phyloP scores from a whole-genome alignment of 2,329 filamentous ascomycete genomes.

The Aspergillus bombycis region DNA sequence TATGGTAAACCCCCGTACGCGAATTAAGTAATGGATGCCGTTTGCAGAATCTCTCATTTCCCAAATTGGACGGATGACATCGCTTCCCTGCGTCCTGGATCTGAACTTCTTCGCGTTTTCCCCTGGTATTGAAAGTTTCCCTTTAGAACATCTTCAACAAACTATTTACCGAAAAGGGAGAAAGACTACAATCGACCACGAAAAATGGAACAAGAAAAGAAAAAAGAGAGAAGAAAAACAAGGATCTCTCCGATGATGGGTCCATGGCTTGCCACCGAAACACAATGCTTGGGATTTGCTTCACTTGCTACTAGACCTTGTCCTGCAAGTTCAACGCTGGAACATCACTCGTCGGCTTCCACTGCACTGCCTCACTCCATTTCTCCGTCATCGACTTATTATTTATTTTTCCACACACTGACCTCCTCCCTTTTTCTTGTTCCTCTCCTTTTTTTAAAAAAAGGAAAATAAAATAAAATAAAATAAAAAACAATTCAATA shows the following conservation, averaged over 20 bases:
- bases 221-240: slow-evolving; percentile 1
- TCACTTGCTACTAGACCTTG: slow-evolving; percentile 9
- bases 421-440: slow-evolving; percentile 1
- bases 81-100: neutral
- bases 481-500: neutral
- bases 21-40: slow-evolving; percentile 3
- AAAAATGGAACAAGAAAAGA: neutral
- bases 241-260: neutral
- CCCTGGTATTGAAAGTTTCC: neutral
- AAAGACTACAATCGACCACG: neutral
- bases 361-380: slow-evolving; percentile 38
- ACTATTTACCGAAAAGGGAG: neutral
- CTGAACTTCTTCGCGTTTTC: neutral
- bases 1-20: neutral
- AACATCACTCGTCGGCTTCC: slow-evolving; percentile 23
- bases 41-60: neutral
- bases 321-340: slow-evolving; percentile 18
- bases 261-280: slow-evolving; percentile 5
- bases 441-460: neutral
- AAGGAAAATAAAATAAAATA: neutral
- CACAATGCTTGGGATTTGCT: slow-evolving; percentile 8
- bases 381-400: slow-evolving; percentile 7
- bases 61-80: neutral
- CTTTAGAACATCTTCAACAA: neutral
- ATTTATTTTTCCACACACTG: neutral